Conservation (phyloP, 345 rosid species). For the Euclidium syriacum region DNA sequence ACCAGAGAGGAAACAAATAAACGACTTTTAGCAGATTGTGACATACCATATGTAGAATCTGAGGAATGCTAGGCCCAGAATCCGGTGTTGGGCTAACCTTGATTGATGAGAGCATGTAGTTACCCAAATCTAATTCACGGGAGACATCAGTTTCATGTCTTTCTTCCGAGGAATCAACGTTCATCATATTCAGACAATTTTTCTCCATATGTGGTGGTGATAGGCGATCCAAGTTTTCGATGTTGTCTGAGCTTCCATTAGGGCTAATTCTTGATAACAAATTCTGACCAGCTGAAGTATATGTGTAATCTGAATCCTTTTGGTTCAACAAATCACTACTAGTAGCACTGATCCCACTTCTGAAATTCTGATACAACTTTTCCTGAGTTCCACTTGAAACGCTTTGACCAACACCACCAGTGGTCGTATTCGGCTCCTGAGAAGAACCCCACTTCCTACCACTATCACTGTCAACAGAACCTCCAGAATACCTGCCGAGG, state of each 20-base stretch:
- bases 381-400: conserved; percentile 66
- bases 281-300: conserved; percentile 42
- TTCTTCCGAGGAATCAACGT: conserved; percentile 36
- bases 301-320: conserved; percentile 43
- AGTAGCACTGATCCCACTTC: conserved; percentile 37
- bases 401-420: conserved; percentile 44
- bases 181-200: conserved; percentile 41
- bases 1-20: conserved; percentile 1
- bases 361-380: conserved; percentile 56
- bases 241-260: conserved; percentile 45
- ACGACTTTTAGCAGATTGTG: conserved; percentile 15
- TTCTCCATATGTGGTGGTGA: conserved; percentile 47
- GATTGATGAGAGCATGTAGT: conserved; percentile 43
- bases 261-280: conserved; percentile 33
- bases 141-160: conserved; percentile 39
- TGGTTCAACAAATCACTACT: conserved; percentile 47
- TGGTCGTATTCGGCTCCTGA: conserved; percentile 50
- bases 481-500: conserved; percentile 78
- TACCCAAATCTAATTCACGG: conserved; percentile 42
- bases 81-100: conserved; percentile 52
- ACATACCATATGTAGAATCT: conserved; percentile 84
- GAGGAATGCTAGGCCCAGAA: conserved; percentile 89
- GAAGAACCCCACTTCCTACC: conserved; percentile 85
- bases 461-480: conserved; percentile 71
- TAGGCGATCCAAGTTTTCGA: conserved; percentile 44